Base-by-base conservation (phyloP, 2,329 filamentous ascomycete genomes). In the Clonostachys solani region DNA sequence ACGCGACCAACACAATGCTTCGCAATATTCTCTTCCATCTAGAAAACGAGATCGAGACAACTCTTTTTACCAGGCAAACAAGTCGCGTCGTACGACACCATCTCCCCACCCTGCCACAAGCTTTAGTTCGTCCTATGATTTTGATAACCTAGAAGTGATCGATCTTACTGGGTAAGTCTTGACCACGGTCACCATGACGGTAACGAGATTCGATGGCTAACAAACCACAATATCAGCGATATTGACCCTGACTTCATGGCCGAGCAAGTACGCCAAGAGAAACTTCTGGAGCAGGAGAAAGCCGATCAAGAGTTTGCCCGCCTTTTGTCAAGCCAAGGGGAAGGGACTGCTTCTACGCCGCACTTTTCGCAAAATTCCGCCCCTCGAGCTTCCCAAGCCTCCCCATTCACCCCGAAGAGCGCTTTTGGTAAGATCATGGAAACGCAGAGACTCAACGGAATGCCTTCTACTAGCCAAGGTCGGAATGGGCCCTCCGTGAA, bases 131-230 rank as follows among this genome's bases (percentile, higher is more conserved):
- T 29, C 23, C 3, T 29, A 29, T 40, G 44, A 43, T 44, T 46
- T 23, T 50, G 50, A 45, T n/a, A 36, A 46, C 17, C 34, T 58
- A 40, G 59, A 64, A 17, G 46, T 71, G 35, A 69, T 73, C 47
- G 69, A 74, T 54, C 64, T 74, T 55, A 73, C 69, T 51, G 68
- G 67, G 63, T 68, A 63, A 49, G 60, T 50, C 23, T 29, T 9
- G 23, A 12, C 18, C 12, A 34, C 13, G 15, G 19, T 42, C 16
- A 17, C 19, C 6, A 15, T 23, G 23, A 17, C 41, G n/a, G n/a
- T 23, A 42, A 16, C 15, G 16, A 15, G 17, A 16, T 33, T 43
- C 12, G 15, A 33, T 43, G 42, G 12, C 19, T 33, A 43, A 43
- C 19, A 15, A 13, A 43, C 10, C 23, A 9, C 9, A 10, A 29